A percentile compares a stretch with the other conserved stretches of the same genome.
These are phyloP conservation scores for Sungouiella blattae DNA, from an alignment of 805 yeast species.

Conservation along the genomic window DNA sequence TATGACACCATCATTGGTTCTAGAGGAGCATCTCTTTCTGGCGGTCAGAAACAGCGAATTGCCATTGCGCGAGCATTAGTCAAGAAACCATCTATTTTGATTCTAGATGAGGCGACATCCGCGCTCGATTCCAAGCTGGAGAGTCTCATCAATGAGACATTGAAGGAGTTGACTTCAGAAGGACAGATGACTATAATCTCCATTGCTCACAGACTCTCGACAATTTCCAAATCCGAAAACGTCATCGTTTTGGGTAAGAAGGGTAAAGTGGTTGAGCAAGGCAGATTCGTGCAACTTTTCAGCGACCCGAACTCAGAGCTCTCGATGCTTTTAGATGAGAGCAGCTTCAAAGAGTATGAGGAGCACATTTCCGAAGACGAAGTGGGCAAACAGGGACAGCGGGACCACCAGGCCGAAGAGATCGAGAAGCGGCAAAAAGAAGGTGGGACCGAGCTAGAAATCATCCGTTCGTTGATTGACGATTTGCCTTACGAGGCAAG, in stretches of 20 bases:
- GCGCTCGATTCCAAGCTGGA: constrained; percentile 57
- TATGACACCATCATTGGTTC: constrained; percentile 56
- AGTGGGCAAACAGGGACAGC: constrained; percentile 21
- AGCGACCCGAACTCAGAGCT: constrained; percentile 40
- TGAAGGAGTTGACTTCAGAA: constrained; percentile 31
- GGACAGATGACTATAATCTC: constrained; percentile 43
- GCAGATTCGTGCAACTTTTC: constrained; percentile 38
- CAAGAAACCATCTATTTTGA: constrained; percentile 59
- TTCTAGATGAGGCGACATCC: constrained; percentile 69
- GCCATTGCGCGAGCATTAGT: constrained; percentile 75
- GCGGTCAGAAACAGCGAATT: constrained; percentile 75
- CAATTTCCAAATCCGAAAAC: constrained; percentile 43
- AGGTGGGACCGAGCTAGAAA: constrained; percentile 18
- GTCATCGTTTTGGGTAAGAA: constrained; percentile 41
- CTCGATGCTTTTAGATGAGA: constrained; percentile 38
- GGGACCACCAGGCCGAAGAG: constrained; percentile 24
- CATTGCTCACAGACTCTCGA: constrained; percentile 43
- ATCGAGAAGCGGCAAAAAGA: constrained; percentile 16
- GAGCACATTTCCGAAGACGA: constrained; percentile 22
- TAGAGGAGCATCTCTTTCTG: constrained; percentile 58
- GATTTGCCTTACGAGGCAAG: constrained; percentile 34
- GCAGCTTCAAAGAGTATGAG: constrained; percentile 20
- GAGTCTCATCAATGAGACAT: constrained; percentile 40
- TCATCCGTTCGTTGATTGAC: constrained; percentile 29
- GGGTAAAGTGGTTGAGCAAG: constrained; percentile 39